Conservation (phyloP, 257 asterid species). For the Apocynum venetum region DNA sequence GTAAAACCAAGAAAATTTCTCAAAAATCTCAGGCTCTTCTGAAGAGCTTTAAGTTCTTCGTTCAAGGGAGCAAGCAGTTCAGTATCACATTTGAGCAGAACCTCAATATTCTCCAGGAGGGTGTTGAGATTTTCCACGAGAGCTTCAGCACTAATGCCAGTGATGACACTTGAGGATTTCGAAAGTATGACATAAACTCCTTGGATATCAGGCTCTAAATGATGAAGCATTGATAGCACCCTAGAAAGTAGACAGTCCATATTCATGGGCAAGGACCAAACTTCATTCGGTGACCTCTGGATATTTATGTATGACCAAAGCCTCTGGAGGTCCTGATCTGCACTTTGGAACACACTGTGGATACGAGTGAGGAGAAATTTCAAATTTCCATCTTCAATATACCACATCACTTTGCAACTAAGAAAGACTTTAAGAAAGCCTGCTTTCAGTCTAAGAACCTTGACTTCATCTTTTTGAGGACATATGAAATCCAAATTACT, state of each 20-base stretch:
- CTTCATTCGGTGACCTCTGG: not conserved
- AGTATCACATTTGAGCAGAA: not conserved
- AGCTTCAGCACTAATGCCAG: not conserved
- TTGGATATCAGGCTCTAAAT: not conserved
- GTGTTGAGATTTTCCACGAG: not conserved
- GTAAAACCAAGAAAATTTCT: constrained; percentile 2
- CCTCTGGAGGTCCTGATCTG: not conserved
- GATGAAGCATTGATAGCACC: not conserved
- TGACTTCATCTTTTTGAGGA: not conserved
- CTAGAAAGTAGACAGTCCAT: not conserved
- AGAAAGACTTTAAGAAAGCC: not conserved
- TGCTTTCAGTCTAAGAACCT: not conserved
- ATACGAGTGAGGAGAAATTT: too few relatives aligned
- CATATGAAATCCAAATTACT: not conserved
- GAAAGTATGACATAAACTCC: not conserved
- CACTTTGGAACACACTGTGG: not conserved
- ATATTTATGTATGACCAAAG: not conserved
- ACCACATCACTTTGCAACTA: not conserved
- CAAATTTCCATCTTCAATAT: too few relatives aligned
- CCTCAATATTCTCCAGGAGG: not conserved
- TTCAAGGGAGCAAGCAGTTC: not conserved
- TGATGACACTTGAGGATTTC: too few relatives aligned
- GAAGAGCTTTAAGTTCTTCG: not conserved
- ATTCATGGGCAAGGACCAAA: not conserved
- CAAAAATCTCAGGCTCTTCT: not conserved